These are phyloP conservation scores for Fusarium albidum DNA, from an alignment of 2,329 filamentous ascomycete genomes.

Conservation along the genomic window DNA sequence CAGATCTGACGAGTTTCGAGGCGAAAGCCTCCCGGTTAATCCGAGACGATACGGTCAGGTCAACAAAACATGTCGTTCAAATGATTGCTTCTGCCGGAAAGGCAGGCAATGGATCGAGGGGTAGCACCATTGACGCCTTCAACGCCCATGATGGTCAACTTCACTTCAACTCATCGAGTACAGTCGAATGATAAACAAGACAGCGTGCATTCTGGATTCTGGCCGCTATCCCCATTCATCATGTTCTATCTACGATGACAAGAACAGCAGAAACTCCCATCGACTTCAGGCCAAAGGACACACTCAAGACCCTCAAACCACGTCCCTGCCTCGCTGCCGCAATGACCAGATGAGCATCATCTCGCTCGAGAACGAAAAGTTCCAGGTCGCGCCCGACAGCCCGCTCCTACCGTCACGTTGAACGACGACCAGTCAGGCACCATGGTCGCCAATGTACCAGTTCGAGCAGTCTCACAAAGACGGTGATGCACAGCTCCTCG, in stretches of 20 bases:
- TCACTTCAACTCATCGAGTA: no score
- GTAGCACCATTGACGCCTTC: no score
- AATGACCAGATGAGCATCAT: not conserved
- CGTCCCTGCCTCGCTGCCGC: constrained; percentile 2
- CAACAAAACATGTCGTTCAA: no score
- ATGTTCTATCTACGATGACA: not conserved
- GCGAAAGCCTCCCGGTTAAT: no score
- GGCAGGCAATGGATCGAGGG: no score
- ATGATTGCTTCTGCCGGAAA: no score
- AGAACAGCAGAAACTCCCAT: no score
- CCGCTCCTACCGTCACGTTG: constrained; percentile 4
- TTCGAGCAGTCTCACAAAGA: constrained; percentile 31
- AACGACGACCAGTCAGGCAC: constrained; percentile 20
- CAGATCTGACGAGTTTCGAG: no score
- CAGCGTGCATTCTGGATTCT: not conserved
- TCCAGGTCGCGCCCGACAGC: not conserved
- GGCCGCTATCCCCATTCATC: not conserved
- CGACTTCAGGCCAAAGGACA: constrained; percentile 5
- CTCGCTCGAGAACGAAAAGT: constrained; percentile 5
- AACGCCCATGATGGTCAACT: no score
- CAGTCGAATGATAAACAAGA: not conserved
- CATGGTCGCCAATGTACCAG: constrained; percentile 40
- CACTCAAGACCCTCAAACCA: not conserved
- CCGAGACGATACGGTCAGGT: no score
- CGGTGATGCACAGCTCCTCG: constrained; percentile 19